Conservation (phyloP, 73 alveolate species). For the Paramecium sonneborni region DNA sequence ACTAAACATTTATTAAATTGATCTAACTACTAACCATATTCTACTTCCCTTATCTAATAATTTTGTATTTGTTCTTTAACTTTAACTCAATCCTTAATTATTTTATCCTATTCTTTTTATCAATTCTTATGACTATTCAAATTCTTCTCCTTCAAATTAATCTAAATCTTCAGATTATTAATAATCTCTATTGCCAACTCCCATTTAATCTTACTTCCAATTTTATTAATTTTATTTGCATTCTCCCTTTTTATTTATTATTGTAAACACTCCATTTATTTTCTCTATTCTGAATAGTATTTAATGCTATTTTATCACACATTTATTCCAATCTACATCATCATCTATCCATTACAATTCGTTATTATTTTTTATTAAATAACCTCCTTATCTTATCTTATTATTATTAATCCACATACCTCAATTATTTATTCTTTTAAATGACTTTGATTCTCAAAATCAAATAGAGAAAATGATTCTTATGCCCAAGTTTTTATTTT, state of each 20-base stretch:
- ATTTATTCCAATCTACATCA: neutral
- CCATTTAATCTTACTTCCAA: neutral
- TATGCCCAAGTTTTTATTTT: neutral
- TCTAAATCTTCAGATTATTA: slow-evolving; percentile 38
- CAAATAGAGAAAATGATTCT: neutral
- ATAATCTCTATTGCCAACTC: neutral
- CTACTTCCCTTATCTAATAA: neutral
- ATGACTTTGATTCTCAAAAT: neutral
- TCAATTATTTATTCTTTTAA: neutral
- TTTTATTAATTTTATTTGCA: neutral
- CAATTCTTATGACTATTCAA: neutral
- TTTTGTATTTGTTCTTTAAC: slow-evolving; percentile 42
- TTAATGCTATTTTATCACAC: neutral
- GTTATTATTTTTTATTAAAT: neutral
- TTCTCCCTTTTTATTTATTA: neutral
- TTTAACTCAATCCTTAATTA: neutral
- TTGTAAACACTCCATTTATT: neutral
- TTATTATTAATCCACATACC: neutral
- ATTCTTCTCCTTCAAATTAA: slow-evolving; percentile 12
- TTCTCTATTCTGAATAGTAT: neutral
- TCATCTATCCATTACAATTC: slow-evolving; percentile 23
- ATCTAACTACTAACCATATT: slow-evolving; percentile 16
- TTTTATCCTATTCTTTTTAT: neutral
- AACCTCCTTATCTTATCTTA: neutral
- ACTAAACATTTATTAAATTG: neutral